Evolutionary conservation across 192 early-diverging fungal species (phyloP).

Genomic region (Radiomyces spectabilis): DNA sequence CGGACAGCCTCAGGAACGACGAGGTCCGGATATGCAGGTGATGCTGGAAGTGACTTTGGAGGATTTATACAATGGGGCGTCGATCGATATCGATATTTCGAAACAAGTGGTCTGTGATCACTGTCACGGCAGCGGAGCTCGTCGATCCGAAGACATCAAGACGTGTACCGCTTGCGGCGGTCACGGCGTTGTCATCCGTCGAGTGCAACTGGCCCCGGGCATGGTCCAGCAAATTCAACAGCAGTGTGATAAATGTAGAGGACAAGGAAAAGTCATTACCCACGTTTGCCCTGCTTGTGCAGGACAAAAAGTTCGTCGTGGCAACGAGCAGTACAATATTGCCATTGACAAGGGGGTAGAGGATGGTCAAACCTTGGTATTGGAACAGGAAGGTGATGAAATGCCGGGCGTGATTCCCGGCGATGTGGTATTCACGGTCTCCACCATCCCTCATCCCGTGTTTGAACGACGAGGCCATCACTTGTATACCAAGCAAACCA

Average conservation of each 20-base stretch:
- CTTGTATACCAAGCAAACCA: constrained; percentile 68
- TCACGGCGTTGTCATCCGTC: constrained; percentile 68
- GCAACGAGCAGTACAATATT: constrained; percentile 71
- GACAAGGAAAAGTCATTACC: constrained; percentile 81
- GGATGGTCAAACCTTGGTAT: constrained; percentile 60
- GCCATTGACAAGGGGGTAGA: constrained; percentile 78
- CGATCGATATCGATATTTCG: constrained; percentile 86
- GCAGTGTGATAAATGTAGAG: constrained; percentile 84
- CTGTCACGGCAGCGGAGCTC: constrained; percentile 90
- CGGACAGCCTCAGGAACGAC: constrained; percentile 51
- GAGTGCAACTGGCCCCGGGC: constrained; percentile 85
- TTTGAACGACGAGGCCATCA: constrained; percentile 73
- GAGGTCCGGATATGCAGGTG: constrained; percentile 75
- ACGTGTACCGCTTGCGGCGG: constrained; percentile 79
- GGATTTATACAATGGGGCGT: constrained; percentile 81
- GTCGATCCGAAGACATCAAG: constrained; percentile 72
- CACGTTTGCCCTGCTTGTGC: constrained; percentile 75
- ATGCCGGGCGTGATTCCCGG: constrained; percentile 85
- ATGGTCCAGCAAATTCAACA: constrained; percentile 94
- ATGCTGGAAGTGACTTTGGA: constrained; percentile 80
- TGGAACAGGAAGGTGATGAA: constrained; percentile 91
- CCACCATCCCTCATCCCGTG: constrained; percentile 56
- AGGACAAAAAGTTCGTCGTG: constrained; percentile 81
- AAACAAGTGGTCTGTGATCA: constrained; percentile 91
- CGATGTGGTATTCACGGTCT: constrained; percentile 74